These are phyloP conservation scores for Cyclostephanos tholiformis DNA, from an alignment of 108 stramenopile species.

Conservation along the genomic window DNA sequence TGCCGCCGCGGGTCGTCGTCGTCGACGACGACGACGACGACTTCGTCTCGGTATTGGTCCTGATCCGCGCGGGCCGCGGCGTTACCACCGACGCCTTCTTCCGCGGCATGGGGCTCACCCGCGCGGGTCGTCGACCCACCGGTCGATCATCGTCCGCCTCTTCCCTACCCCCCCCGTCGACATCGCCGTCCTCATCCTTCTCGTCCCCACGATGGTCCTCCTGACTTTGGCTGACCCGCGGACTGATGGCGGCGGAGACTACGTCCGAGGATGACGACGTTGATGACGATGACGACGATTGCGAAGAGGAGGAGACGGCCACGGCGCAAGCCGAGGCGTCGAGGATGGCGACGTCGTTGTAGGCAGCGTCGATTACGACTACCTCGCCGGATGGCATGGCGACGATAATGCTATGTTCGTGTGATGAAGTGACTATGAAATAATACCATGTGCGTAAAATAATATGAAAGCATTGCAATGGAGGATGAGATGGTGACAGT, in stretches of 20 bases:
- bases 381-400: slow-evolving; percentile 45
- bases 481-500: too few species aligned
- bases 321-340: slow-evolving; percentile 25
- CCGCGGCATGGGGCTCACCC: slow-evolving; percentile 25
- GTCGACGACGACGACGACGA: background rate
- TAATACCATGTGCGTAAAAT: too few species aligned
- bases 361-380: slow-evolving; percentile 35
- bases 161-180: background rate
- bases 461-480: too few species aligned
- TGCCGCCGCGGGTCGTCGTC: background rate
- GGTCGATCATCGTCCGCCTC: background rate
- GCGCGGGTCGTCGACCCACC: background rate
- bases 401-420: too few species aligned
- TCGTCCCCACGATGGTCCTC: background rate
- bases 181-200: background rate
- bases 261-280: background rate
- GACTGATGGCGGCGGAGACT: background rate
- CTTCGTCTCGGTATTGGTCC: background rate
- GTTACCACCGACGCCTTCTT: slow-evolving; percentile 20
- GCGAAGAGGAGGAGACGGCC: slow-evolving; percentile 8
- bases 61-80: slow-evolving; percentile 9
- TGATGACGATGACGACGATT: slow-evolving; percentile 2
- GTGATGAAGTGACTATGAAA: too few species aligned
- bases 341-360: slow-evolving; percentile 44
- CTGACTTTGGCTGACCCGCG: slow-evolving; percentile 8